phyloP scores from a whole-genome alignment of 176 grass and related monocot species.

The Pontederia crassipes region DNA sequence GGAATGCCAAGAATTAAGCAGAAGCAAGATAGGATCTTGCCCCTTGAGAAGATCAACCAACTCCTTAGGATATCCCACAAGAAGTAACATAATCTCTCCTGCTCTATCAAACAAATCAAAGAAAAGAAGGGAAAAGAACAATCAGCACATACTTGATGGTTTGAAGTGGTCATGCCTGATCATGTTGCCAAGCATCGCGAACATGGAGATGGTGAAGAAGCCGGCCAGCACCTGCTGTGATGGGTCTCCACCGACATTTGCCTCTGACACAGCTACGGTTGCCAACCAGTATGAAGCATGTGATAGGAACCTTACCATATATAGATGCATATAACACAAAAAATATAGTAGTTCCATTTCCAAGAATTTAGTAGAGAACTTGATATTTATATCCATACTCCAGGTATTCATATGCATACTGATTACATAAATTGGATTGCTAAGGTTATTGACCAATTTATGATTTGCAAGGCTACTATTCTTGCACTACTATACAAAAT shows the following conservation, averaged over 20 bases:
- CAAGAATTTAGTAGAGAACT: too few relatives aligned
- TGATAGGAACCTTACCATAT: conserved; percentile 83
- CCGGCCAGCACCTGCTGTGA: conserved; percentile 67
- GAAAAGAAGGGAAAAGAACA: background rate
- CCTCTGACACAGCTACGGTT: background rate
- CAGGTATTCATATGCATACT: too few relatives aligned
- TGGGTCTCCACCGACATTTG: conserved; percentile 55
- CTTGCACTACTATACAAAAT: too few relatives aligned
- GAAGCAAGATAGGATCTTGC: too few relatives aligned
- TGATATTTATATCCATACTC: too few relatives aligned
- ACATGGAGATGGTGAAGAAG: conserved; percentile 80
- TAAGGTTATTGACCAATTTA: too few relatives aligned
- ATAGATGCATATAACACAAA: conserved; percentile 43
- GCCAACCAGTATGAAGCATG: conserved; percentile 71
- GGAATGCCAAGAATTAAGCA: too few relatives aligned
- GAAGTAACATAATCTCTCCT: background rate
- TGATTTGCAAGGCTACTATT: too few relatives aligned
- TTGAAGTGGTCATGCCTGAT: conserved; percentile 74
- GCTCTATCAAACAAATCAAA: background rate
- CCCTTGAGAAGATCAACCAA: too few relatives aligned
- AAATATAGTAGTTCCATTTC: background rate
- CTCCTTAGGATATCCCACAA: too few relatives aligned
- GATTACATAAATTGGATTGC: too few relatives aligned
- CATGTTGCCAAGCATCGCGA: conserved; percentile 84
- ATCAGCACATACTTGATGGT: conserved; percentile 10